phyloP scores from a whole-genome alignment of 2,329 filamentous ascomycete species.

The Trichoderma lentiforme region DNA sequence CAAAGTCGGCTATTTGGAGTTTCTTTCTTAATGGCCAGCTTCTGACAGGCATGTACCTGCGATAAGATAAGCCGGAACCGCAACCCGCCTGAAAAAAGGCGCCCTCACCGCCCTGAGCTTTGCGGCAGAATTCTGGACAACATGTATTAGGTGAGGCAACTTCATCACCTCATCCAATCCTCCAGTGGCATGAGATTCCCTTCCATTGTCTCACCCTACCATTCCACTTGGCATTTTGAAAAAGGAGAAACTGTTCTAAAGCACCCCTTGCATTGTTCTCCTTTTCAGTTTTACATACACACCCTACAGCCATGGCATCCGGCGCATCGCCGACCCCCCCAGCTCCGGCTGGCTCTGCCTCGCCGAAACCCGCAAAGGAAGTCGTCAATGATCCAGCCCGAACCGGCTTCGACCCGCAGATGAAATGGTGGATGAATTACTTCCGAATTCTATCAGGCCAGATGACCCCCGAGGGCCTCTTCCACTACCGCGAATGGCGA shows the following conservation, averaged over 20 bases:
- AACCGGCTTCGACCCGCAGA: constrained; percentile 61
- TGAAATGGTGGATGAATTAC: constrained; percentile 73
- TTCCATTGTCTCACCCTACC: background rate
- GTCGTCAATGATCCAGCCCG: constrained; percentile 57
- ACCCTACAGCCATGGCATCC: constrained; percentile 13
- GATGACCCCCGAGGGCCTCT: constrained; percentile 64
- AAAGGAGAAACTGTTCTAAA: background rate
- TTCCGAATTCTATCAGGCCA: constrained; percentile 76
- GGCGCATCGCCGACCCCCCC: constrained; percentile 18
- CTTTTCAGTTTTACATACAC: background rate
- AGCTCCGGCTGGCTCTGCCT: constrained; percentile 19
- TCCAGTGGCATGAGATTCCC: background rate
- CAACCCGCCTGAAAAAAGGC: background rate
- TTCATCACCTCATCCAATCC: background rate
- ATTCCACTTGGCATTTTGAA: background rate
- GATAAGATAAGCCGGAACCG: constrained; percentile 10
- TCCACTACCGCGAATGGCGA: constrained; percentile 73
- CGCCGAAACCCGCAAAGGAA: constrained; percentile 28
- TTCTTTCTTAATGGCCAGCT: background rate
- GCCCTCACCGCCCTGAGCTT: constrained; percentile 14
- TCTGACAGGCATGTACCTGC: background rate
- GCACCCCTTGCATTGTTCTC: background rate
- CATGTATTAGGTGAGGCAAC: background rate
- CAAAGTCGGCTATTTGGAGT: background rate
- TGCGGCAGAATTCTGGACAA: constrained; percentile 20